Evolutionary conservation across 2,329 filamentous ascomycete species (phyloP).

Genomic region (Dactylellina leptospora): DNA sequence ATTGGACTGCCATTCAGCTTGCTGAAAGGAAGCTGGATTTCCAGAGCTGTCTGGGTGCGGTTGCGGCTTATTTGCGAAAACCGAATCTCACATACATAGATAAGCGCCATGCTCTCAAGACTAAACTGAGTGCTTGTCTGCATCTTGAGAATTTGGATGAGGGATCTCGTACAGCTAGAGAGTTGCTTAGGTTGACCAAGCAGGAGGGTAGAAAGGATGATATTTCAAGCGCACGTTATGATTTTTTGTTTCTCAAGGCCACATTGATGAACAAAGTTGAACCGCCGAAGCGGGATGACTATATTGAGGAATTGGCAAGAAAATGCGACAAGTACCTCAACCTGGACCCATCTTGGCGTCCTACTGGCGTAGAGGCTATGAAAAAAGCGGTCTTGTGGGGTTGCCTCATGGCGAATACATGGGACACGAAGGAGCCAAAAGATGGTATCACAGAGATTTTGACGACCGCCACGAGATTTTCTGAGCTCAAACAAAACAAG

Average conservation of each 20-base stretch:
- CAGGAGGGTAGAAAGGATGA: neutral
- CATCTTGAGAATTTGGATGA: constrained; percentile 1
- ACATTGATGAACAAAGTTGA: constrained; percentile 1
- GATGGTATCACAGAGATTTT: neutral
- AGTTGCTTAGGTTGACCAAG: constrained; percentile 3
- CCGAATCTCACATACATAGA: neutral
- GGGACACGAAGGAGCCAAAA: neutral
- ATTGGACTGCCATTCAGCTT: neutral
- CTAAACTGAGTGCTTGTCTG: constrained; percentile 8
- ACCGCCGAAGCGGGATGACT: neutral
- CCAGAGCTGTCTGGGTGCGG: neutral
- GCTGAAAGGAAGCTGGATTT: constrained; percentile 10
- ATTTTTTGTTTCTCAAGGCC: constrained; percentile 30
- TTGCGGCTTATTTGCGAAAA: neutral
- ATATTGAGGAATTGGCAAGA: neutral
- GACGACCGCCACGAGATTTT: neutral
- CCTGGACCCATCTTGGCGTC: neutral
- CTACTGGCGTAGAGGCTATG: neutral
- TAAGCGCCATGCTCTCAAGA: neutral
- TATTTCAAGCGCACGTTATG: constrained; percentile 4
- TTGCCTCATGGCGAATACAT: constrained; percentile 21
- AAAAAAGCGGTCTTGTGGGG: constrained; percentile 9
- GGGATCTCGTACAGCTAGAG: neutral
- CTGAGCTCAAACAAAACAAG: neutral
- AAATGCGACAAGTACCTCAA: constrained; percentile 1